Evolutionary conservation across 2,329 filamentous ascomycete genomes (phyloP), one percentile per base, ranked within the genome.

Genomic region (Sporothrix mexicana): DNA sequence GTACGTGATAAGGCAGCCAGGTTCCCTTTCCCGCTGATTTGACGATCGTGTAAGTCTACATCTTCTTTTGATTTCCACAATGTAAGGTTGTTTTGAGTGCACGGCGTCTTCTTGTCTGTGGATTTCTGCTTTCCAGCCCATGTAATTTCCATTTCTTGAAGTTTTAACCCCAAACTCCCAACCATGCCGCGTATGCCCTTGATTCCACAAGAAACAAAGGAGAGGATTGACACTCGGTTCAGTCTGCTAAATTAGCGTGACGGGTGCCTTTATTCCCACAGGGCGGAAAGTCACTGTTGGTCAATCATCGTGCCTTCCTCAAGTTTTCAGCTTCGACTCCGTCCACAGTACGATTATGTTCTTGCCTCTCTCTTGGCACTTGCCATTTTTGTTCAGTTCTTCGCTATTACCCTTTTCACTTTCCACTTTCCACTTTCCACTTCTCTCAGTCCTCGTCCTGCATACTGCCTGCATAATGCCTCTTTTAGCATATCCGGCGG

Each of bases 141-240:
- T 45, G 30, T 59, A 23, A 36, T 59, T 62, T 62, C 43, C 41
- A 36, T 71, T 51, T 53, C 23, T 45, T 70, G 30, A n/a, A 4
- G 49, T 51, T 51, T 47, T 66, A 6, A n/a, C 43, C 9, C 12
- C 17, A 13, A 12, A 30, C 25, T 15, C 15, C 17, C 45, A 47
- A 5, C 43, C 62, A 23, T 67, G 45, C 64, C 15, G 45, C 64
- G 45, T 45, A 8, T 67, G 64, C 23, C 15, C 23, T 49, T 67
- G 64, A 67, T 67, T 36, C 64, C 64, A 51, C 45, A 67, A 67
- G 30, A 67, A 49, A 62, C 25, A 61, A 4, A 67, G 23, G 45
- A 15, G 23, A 51, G 64, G 64, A 67, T 67, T 67, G 45, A 49
- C 61, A 36, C 45, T 36, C 30, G 30, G 30, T 36, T 36, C 30